phyloP scores from a whole-genome alignment of 139 green algal species.

The Asterochloris sp. region DNA sequence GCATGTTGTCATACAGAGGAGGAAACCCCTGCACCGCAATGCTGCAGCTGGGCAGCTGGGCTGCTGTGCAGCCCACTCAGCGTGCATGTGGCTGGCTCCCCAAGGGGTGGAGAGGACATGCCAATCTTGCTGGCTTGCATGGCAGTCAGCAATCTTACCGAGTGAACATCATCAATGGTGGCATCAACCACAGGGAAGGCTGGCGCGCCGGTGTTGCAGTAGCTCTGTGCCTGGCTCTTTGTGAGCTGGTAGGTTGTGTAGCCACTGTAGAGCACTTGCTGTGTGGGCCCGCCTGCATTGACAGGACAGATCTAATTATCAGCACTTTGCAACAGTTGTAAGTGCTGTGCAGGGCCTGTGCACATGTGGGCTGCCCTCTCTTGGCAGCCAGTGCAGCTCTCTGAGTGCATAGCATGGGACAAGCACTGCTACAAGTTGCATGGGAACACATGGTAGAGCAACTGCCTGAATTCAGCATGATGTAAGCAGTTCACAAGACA shows the following conservation, averaged over 20 bases:
- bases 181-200: constrained; percentile 8
- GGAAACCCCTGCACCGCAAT: neutral
- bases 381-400: no score
- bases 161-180: constrained; percentile 11
- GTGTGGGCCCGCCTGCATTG: neutral
- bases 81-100: no score
- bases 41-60: neutral
- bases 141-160: neutral
- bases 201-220: constrained; percentile 13
- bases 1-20: neutral
- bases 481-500: no score
- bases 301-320: neutral
- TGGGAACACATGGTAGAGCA: no score
- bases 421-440: no score
- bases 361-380: no score
- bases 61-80: neutral
- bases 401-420: no score
- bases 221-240: constrained; percentile 3
- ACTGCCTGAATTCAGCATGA: no score
- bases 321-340: no score
- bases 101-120: neutral
- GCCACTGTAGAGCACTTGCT: neutral
- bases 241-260: constrained; percentile 11
- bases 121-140: neutral
- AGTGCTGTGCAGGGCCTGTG: no score